Percentiles rank a stretch among this genome's conserved stretches.
Conservation (phyloP, 257 asterid species). For the Gentiana dahurica region DNA sequence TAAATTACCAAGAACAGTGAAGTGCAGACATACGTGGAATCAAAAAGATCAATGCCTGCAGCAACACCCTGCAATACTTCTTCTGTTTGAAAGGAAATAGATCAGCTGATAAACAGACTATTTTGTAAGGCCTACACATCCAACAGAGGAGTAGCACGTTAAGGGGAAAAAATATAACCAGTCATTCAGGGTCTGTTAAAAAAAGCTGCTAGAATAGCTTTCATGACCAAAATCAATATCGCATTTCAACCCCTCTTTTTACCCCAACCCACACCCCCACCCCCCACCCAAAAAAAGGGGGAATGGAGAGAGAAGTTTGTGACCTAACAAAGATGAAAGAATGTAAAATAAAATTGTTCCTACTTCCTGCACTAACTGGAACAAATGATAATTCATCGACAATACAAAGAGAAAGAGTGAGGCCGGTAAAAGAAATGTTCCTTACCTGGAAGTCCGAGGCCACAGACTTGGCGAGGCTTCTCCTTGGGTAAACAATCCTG, state of each 20-base stretch:
- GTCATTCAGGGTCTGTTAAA: too few relatives aligned
- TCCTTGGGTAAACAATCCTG: conserved; percentile 80
- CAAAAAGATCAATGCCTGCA: conserved; percentile 86
- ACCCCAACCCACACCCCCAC: too few relatives aligned
- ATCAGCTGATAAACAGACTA: neutral
- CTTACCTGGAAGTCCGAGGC: conserved; percentile 93
- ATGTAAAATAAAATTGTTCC: too few relatives aligned
- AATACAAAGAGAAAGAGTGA: neutral
- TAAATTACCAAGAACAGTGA: conserved; percentile 3
- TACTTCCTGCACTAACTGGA: neutral
- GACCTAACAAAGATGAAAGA: too few relatives aligned
- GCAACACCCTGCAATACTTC: conserved; percentile 96
- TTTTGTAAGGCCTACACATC: neutral
- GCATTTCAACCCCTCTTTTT: neutral
- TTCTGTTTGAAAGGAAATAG: conserved; percentile 38
- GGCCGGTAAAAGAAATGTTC: neutral
- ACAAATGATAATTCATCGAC: neutral
- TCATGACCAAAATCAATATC: neutral
- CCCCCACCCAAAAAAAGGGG: too few relatives aligned
- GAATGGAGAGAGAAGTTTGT: too few relatives aligned
- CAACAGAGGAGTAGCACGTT: neutral
- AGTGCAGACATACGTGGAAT: conserved; percentile 57
- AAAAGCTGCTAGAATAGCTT: too few relatives aligned
- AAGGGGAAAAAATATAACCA: too few relatives aligned
- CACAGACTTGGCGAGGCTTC: conserved; percentile 82